Evolutionary conservation across 306 rosid species (phyloP).

Genomic region (Lagenaria siceraria): DNA sequence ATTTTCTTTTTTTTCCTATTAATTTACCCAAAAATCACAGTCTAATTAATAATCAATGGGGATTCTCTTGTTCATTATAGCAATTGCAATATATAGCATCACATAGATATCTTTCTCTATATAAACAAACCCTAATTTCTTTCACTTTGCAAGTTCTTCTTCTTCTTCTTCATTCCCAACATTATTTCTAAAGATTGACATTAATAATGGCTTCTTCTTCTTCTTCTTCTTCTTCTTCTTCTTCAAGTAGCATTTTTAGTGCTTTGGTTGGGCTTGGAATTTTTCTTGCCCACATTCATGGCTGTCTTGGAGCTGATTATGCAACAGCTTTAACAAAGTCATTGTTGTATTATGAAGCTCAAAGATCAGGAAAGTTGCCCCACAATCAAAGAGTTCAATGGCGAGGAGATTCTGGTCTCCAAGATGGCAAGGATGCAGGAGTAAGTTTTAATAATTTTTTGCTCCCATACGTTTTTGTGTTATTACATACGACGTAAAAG

Average conservation of each 20-base stretch:
- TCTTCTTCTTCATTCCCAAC: not conserved
- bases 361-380: constrained; percentile 41
- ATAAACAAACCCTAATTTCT: not conserved
- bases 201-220: not conserved
- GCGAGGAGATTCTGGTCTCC: constrained; percentile 52
- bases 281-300: not conserved
- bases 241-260: not conserved
- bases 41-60: not conserved
- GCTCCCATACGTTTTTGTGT: not conserved
- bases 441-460: constrained; percentile 12
- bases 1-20: no score
- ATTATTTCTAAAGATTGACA: not conserved
- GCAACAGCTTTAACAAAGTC: constrained; percentile 3
- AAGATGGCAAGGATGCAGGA: constrained; percentile 29
- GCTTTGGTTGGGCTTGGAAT: not conserved
- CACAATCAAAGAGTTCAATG: constrained; percentile 30
- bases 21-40: not conserved
- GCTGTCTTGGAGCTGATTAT: not conserved
- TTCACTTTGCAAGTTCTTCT: not conserved
- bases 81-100: not conserved
- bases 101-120: not conserved
- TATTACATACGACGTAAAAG: no score
- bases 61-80: not conserved
- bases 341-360: constrained; percentile 8
- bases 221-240: not conserved